These are phyloP conservation scores for Papiliotrema flavescens DNA, from an alignment of 1,284 basidiomycete species.

Conservation along the genomic window DNA sequence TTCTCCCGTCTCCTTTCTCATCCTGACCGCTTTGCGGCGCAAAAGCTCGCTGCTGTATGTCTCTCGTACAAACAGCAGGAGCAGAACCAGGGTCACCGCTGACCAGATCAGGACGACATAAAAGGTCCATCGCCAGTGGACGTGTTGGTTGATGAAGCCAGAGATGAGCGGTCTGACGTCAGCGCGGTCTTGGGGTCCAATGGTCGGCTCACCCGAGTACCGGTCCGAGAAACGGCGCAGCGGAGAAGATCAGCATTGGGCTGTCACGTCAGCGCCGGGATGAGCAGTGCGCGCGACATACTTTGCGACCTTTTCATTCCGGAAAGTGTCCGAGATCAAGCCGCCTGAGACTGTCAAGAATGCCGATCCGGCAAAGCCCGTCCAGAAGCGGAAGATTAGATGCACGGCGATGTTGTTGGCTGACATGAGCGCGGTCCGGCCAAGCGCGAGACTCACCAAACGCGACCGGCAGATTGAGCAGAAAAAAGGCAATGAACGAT, in stretches of 20 bases:
- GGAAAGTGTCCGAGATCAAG: slow-evolving; percentile 70
- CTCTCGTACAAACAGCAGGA: slow-evolving; percentile 63
- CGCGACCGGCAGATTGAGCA: slow-evolving; percentile 63
- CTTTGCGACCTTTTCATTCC: slow-evolving; percentile 61
- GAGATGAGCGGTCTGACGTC: slow-evolving; percentile 43
- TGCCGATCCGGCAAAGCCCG: slow-evolving; percentile 63
- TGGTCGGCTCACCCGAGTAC: slow-evolving; percentile 50
- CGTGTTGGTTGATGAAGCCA: slow-evolving; percentile 57
- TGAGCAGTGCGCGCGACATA: slow-evolving; percentile 45
- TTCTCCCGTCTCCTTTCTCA: slow-evolving; percentile 56
- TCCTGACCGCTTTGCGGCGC: slow-evolving; percentile 54
- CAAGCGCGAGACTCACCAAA: slow-evolving; percentile 46
- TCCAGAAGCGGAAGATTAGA: slow-evolving; percentile 66
- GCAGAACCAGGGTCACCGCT: slow-evolving; percentile 39
- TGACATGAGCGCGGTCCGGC: neutral
- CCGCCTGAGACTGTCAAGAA: slow-evolving; percentile 79
- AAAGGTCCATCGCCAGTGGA: slow-evolving; percentile 76
- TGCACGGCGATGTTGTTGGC: slow-evolving; percentile 52
- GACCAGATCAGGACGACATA: slow-evolving; percentile 60
- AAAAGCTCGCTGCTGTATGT: slow-evolving; percentile 67
- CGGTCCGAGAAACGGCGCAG: slow-evolving; percentile 71
- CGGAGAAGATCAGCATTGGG: slow-evolving; percentile 72
- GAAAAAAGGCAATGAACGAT: slow-evolving; percentile 33
- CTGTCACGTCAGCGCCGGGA: slow-evolving; percentile 43
- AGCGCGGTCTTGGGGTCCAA: neutral